Evolutionary conservation across 2,329 filamentous ascomycete genomes (phyloP).

Genomic region (Arachnomyces sp.): DNA sequence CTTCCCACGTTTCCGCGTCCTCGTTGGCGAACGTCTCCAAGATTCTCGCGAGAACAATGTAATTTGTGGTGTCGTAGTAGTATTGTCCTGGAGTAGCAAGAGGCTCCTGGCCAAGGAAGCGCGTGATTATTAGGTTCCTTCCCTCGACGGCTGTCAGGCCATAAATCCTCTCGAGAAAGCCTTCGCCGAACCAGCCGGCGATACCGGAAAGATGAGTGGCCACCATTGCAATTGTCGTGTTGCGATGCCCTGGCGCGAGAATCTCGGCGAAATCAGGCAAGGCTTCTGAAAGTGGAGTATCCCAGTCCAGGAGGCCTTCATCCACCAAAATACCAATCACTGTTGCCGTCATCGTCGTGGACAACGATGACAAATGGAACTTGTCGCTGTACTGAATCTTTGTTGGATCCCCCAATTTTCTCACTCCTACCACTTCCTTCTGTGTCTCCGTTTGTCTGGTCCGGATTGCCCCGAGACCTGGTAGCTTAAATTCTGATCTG

Average conservation of each 20-base stretch:
- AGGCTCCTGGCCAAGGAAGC: conserved; percentile 3
- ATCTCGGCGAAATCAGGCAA: conserved; percentile 1
- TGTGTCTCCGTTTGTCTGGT: neutral
- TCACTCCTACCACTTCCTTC: conserved; percentile 4
- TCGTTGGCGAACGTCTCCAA: conserved; percentile 5
- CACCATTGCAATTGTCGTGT: conserved; percentile 8
- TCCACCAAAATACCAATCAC: conserved; percentile 8
- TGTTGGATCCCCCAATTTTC: conserved; percentile 1
- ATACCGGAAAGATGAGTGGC: conserved; percentile 7
- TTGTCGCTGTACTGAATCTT: conserved; percentile 2
- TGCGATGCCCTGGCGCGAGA: conserved; percentile 3
- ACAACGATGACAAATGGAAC: conserved; percentile 7
- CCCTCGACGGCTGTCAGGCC: conserved; percentile 4
- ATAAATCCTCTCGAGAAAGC: conserved; percentile 5
- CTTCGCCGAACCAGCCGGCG: conserved; percentile 1
- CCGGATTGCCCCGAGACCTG: conserved; percentile 4
- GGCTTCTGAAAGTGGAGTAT: conserved; percentile 5
- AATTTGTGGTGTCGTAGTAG: conserved; percentile 9
- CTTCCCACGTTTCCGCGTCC: conserved; percentile 4
- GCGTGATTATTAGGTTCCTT: conserved; percentile 2
- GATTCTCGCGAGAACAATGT: conserved; percentile 6
- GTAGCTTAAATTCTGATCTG: conserved; percentile 2
- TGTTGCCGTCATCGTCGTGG: conserved; percentile 8
- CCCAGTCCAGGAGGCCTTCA: conserved; percentile 4
- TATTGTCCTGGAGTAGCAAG: conserved; percentile 1